Evolutionary conservation across 169 alveolate species (phyloP), one percentile per base, ranked within the genome.

Genomic region (Eimeria brunetti): DNA sequence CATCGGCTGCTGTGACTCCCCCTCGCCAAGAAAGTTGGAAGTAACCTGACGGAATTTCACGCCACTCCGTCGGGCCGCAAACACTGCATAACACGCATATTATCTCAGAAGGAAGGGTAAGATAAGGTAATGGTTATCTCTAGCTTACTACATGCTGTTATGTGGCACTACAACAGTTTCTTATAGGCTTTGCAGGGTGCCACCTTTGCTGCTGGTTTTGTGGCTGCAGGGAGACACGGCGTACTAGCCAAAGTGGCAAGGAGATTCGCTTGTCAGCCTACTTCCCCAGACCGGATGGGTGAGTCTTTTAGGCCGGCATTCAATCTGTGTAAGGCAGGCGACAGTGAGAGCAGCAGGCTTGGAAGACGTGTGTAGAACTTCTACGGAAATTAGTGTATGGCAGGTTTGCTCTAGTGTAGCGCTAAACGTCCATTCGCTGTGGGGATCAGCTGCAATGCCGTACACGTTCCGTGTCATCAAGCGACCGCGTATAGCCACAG

Each of bases 221-320:
- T 20, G 33, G 27, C 44, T 46, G 86, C 62, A 49, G 80, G 18
- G 33, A 20, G 73, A 14, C 51, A 30, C 92, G 27, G 44, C 92
- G 60, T 60, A 85, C 92, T 85, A 62, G 80, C 92, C 92, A 85
- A 85, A 36, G 36, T 60, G 92, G 62, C 92, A 85, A 36, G n/a
- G 24, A n/a, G 5, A 41, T 41, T 85, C 92, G 11, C 49, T 41
- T 60, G 56, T 11, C 58, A n/a, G 30, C 92, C 22, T 18, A 16
- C 62, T 24, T 30, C 92, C 92, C 62, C 22, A 27, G 30, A 6
- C 58, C 1, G 92, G 81, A 14, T 62, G 76, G 80, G 41, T 49
- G 20, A 62, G 8, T 14, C 33, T 53, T 33, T 83, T 83, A 16
- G 33, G 18, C 73, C 62, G 60, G 22, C 86, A 76, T 44, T 44